Evolutionary conservation across 179 eudicot genomes (phyloP).

Genomic region (Beta corolliflora): DNA sequence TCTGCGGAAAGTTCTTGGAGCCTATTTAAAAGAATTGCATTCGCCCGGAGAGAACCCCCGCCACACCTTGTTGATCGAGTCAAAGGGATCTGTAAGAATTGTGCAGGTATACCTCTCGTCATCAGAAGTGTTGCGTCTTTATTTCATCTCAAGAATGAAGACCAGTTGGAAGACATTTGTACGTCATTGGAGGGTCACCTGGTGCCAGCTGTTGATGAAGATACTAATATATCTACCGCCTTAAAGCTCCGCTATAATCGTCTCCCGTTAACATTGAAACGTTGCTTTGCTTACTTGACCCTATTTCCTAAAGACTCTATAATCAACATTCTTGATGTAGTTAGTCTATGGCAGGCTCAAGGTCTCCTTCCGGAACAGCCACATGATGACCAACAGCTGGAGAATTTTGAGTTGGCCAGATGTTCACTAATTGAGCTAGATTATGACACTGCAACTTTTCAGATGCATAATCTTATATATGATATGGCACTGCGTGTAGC

Average conservation of each 20-base stretch:
- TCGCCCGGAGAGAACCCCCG: not conserved
- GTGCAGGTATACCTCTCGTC: not conserved
- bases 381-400: not conserved
- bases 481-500: not conserved
- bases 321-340: not conserved
- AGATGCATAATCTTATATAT: not conserved
- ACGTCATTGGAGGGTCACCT: too few relatives aligned
- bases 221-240: too few relatives aligned
- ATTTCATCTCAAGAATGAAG: conserved; percentile 4
- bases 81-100: conserved; percentile 10
- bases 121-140: not conserved
- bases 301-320: not conserved
- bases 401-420: too few relatives aligned
- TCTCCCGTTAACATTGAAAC: not conserved
- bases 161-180: not conserved
- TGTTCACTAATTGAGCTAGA: too few relatives aligned
- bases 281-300: conserved; percentile 17
- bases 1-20: conserved; percentile 16
- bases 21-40: conserved; percentile 10
- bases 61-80: not conserved
- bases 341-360: conserved; percentile 20
- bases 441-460: not conserved
- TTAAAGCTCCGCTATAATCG: not conserved
- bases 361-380: conserved; percentile 17
- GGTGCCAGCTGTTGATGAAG: too few relatives aligned